Evolutionary conservation across 306 rosid genomes (phyloP).

Genomic region (Carpinus fangiana): DNA sequence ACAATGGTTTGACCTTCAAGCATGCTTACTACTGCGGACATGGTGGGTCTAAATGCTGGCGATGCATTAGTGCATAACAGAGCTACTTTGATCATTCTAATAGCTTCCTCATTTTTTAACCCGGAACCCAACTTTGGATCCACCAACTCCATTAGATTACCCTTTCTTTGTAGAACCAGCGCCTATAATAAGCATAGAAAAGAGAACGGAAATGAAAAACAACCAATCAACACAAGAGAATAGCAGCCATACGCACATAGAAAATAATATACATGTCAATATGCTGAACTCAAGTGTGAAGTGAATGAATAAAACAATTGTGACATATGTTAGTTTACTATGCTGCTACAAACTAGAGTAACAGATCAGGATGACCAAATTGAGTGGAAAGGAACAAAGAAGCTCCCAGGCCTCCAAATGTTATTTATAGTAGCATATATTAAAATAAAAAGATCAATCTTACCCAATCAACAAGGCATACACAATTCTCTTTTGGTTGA

Average conservation of each 20-base stretch:
- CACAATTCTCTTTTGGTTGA: conserved; percentile 44
- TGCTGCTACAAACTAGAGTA: no score
- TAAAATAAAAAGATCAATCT: neutral
- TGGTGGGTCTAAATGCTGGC: conserved; percentile 51
- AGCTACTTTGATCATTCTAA: conserved; percentile 51
- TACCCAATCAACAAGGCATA: conserved; percentile 73
- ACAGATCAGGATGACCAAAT: neutral
- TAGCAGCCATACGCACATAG: no score
- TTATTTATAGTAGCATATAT: neutral
- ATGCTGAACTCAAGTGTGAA: no score
- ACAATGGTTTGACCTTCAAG: conserved; percentile 49
- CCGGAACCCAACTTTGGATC: conserved; percentile 52
- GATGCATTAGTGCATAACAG: conserved; percentile 49
- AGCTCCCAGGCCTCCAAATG: neutral
- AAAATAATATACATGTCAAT: neutral
- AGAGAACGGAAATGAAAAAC: neutral
- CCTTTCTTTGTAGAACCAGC: conserved; percentile 32
- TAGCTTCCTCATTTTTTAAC: conserved; percentile 46
- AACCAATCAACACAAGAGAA: no score
- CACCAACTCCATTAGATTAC: conserved; percentile 42
- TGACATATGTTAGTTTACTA: no score
- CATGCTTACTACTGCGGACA: conserved; percentile 71
- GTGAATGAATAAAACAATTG: no score
- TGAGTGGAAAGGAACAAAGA: conserved; percentile 1
- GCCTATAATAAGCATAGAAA: conserved; percentile 6